These are phyloP conservation scores for Talaromyces borbonicus DNA, from an alignment of 495 filamentous ascomycete species.

Conservation along the genomic window DNA sequence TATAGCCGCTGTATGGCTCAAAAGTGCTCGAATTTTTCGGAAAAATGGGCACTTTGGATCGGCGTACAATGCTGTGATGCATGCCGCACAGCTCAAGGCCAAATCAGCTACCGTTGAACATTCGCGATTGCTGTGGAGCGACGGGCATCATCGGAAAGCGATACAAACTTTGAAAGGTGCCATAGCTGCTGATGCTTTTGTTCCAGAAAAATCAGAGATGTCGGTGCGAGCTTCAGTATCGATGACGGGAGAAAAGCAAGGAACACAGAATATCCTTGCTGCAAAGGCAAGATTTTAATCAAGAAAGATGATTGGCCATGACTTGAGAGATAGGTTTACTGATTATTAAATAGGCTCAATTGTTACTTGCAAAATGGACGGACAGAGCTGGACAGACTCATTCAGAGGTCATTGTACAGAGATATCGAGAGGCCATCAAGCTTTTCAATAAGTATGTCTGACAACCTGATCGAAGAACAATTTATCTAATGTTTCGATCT, in stretches of 20 bases:
- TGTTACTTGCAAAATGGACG: constrained; percentile 93
- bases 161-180: constrained; percentile 83
- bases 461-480: neutral
- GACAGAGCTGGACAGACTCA: constrained; percentile 87
- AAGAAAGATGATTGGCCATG: neutral
- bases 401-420: constrained; percentile 59
- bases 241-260: constrained; percentile 23
- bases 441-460: constrained; percentile 28
- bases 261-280: constrained; percentile 37
- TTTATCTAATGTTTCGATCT: neutral
- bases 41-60: constrained; percentile 74
- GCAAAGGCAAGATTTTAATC: constrained; percentile 26
- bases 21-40: constrained; percentile 73
- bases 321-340: constrained; percentile 3
- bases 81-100: constrained; percentile 76
- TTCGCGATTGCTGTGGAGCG: constrained; percentile 85
- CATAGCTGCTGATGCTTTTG: constrained; percentile 64
- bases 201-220: constrained; percentile 35
- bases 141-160: constrained; percentile 87
- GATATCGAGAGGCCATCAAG: constrained; percentile 64
- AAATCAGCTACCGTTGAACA: constrained; percentile 85
- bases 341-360: constrained; percentile 44
- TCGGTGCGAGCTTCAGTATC: constrained; percentile 26
- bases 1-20: constrained; percentile 77
- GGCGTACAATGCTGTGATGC: constrained; percentile 86